Evolutionary conservation across 2,329 filamentous ascomycete species (phyloP).

Genomic region (Trichoderma cornu-damae): DNA sequence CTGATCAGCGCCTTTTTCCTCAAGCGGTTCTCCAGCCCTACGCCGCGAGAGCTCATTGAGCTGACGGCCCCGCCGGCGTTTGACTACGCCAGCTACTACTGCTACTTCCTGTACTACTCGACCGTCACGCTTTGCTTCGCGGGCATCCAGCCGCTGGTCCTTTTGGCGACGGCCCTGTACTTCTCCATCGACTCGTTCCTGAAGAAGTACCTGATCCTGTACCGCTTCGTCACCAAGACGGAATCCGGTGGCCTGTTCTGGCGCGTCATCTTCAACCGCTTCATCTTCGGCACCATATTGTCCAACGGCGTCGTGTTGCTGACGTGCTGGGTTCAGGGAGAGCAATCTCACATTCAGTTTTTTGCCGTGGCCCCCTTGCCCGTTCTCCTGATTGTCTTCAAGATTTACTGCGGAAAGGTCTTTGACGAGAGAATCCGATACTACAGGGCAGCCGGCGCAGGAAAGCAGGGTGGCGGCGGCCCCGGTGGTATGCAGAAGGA

Average conservation of each 20-base stretch:
- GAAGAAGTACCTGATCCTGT: constrained; percentile 92
- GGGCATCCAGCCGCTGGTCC: constrained; percentile 77
- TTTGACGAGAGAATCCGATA: constrained; percentile 80
- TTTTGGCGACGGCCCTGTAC: constrained; percentile 83
- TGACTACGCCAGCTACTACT: constrained; percentile 96
- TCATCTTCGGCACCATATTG: constrained; percentile 75
- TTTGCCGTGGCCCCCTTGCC: constrained; percentile 68
- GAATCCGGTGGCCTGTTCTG: constrained; percentile 93
- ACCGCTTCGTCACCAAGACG: constrained; percentile 94
- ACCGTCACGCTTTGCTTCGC: constrained; percentile 84
- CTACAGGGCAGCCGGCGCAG: constrained; percentile 62
- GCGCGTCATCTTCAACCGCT: constrained; percentile 87
- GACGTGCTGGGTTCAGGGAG: constrained; percentile 65
- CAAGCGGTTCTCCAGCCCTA: constrained; percentile 79
- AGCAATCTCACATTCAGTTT: constrained; percentile 55
- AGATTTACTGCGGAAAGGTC: constrained; percentile 68
- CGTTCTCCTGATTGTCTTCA: constrained; percentile 75
- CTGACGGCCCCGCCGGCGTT: constrained; percentile 88
- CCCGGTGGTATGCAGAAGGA: constrained; percentile 48
- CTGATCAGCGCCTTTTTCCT: constrained; percentile 79
- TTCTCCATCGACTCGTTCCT: constrained; percentile 81
- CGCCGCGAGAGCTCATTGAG: constrained; percentile 85
- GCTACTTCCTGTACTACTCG: constrained; percentile 92
- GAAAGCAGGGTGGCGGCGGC: constrained; percentile 33
- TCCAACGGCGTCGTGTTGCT: constrained; percentile 74